phyloP scores from a whole-genome alignment of 441 rosid species.

The Croton setiger region DNA sequence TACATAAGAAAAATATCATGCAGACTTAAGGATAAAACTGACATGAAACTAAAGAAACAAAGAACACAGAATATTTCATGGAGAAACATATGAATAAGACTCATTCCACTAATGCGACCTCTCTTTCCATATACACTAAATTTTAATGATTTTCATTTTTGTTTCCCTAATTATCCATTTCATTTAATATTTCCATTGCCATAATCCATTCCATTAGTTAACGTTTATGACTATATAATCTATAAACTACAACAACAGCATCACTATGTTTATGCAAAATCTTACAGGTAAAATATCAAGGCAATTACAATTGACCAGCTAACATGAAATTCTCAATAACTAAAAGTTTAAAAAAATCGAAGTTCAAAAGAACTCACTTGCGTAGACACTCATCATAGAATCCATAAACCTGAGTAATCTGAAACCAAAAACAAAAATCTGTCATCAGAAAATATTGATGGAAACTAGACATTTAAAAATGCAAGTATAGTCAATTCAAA shows the following conservation, averaged over 20 bases:
- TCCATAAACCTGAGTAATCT: conserved; percentile 97
- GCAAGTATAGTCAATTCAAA: conserved; percentile 1
- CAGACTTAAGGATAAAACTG: too few species aligned
- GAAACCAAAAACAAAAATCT: conserved; percentile 33
- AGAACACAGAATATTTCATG: too few species aligned
- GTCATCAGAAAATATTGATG: conserved; percentile 17
- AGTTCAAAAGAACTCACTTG: conserved; percentile 64
- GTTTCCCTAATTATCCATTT: neutral
- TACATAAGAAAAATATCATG: too few species aligned
- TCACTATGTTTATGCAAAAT: neutral
- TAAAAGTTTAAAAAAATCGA: conserved; percentile 13
- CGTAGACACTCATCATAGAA: conserved; percentile 94
- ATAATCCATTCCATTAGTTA: neutral
- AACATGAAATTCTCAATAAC: neutral
- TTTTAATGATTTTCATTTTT: neutral
- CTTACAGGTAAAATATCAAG: neutral
- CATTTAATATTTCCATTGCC: neutral
- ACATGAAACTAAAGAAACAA: too few species aligned
- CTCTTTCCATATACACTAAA: neutral
- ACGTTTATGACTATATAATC: neutral
- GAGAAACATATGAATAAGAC: neutral
- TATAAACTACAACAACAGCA: neutral
- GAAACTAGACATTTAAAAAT: neutral
- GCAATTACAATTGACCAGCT: neutral
- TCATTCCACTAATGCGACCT: too few species aligned